These are phyloP conservation scores for Inga laurina DNA, from an alignment of 306 rosid species.

Conservation along the genomic window DNA sequence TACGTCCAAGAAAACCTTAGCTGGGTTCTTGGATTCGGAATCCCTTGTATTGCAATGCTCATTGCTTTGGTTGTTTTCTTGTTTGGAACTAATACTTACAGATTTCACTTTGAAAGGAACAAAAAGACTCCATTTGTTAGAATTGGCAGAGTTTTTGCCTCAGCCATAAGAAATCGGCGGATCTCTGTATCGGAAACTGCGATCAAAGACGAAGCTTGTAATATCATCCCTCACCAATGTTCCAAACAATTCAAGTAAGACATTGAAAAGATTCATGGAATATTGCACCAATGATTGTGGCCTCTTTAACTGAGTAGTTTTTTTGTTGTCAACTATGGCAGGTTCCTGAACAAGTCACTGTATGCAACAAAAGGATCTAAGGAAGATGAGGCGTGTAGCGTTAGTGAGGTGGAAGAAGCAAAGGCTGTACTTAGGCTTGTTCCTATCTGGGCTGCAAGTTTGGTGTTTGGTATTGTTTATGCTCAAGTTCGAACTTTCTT, in stretches of 20 bases:
- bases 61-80: background rate
- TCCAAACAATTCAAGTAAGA: constrained; percentile 5
- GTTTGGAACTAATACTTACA: background rate
- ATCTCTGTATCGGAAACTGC: no score
- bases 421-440: constrained; percentile 48
- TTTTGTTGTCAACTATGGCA: background rate
- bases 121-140: background rate
- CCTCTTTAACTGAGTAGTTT: background rate
- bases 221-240: background rate
- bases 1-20: background rate
- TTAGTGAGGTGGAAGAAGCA: constrained; percentile 50
- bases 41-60: background rate
- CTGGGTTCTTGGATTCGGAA: constrained; percentile 4
- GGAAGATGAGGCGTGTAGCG: constrained; percentile 15
- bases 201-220: background rate
- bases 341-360: background rate
- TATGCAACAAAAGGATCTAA: background rate
- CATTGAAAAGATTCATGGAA: background rate
- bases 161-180: background rate
- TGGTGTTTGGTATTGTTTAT: constrained; percentile 34
- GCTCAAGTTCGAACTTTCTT: constrained; percentile 42
- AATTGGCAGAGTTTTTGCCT: background rate
- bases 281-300: background rate
- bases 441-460: constrained; percentile 41
- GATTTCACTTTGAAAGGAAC: background rate